Evolutionary conservation across 768 basidiomycete species (phyloP).

Genomic region (Auricularia sp.): DNA sequence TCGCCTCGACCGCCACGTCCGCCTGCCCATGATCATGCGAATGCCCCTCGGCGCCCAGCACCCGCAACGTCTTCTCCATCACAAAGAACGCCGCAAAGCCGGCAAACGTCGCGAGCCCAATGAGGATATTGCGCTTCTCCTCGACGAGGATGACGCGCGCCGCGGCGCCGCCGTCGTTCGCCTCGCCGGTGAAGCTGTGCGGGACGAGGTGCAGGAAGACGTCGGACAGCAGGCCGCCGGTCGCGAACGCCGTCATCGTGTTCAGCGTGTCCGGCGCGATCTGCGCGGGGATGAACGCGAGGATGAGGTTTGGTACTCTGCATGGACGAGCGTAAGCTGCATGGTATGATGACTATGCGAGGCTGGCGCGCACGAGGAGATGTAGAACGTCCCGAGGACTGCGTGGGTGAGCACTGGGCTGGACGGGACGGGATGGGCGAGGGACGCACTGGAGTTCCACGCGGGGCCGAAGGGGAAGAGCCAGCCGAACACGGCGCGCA

Average conservation of each 20-base stretch:
- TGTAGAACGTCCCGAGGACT: slow-evolving; percentile 1
- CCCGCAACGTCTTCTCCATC: slow-evolving; percentile 85
- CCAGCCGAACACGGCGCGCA: slow-evolving; percentile 70
- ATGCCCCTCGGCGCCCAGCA: slow-evolving; percentile 53
- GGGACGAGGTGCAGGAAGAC: slow-evolving; percentile 88
- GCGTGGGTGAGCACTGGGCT: too few species aligned
- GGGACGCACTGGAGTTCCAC: slow-evolving; percentile 67
- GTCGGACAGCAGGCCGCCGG: slow-evolving; percentile 85
- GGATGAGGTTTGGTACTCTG: slow-evolving; percentile 89
- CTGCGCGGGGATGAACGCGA: slow-evolving; percentile 85
- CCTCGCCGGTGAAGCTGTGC: slow-evolving; percentile 85
- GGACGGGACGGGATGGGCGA: slow-evolving; percentile 90
- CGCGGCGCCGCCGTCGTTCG: slow-evolving; percentile 47
- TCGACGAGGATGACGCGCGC: slow-evolving; percentile 75
- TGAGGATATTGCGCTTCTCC: slow-evolving; percentile 81
- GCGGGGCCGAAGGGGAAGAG: slow-evolving; percentile 87
- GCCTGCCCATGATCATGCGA: slow-evolving; percentile 37
- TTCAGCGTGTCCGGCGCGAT: slow-evolving; percentile 79
- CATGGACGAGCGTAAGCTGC: slow-evolving; percentile 6
- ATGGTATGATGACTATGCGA: too few species aligned
- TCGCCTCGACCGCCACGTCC: slow-evolving; percentile 28
- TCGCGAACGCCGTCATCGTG: slow-evolving; percentile 93
- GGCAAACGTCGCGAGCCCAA: slow-evolving; percentile 74
- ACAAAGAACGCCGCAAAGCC: slow-evolving; percentile 88
- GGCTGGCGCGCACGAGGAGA: slow-evolving; percentile 13